phyloP scores from a whole-genome alignment of 768 basidiomycete genomes.

The Lepiota venenata region DNA sequence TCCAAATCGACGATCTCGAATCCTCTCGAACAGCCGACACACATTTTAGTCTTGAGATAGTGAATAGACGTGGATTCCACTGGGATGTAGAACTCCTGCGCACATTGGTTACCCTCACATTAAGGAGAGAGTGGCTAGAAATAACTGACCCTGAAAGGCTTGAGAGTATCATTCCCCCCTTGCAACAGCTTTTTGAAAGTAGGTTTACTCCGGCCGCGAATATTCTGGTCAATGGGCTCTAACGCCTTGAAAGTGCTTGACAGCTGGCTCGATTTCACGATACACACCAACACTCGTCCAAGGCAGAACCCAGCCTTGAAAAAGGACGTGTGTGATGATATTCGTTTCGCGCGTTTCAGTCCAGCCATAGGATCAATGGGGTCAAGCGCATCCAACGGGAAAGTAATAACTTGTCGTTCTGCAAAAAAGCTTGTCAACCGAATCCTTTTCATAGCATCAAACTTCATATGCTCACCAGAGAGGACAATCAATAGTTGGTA shows the following conservation, averaged over 20 bases:
- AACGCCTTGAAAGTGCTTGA: slow-evolving; percentile 97
- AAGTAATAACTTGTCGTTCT: slow-evolving; percentile 96
- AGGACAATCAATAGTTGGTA: slow-evolving; percentile 96
- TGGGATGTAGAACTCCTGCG: slow-evolving; percentile 96
- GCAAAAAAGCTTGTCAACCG: slow-evolving; percentile 5
- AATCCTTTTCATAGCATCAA: not conserved
- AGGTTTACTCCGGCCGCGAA: slow-evolving; percentile 76
- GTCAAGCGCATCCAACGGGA: slow-evolving; percentile 91
- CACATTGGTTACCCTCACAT: slow-evolving; percentile 1
- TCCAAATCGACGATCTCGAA: slow-evolving; percentile 99
- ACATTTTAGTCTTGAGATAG: slow-evolving; percentile 95
- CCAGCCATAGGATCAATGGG: slow-evolving; percentile 88
- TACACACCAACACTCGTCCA: slow-evolving; percentile 88
- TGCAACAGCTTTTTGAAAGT: slow-evolving; percentile 95
- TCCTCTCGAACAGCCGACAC: slow-evolving; percentile 94
- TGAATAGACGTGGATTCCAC: slow-evolving; percentile 96
- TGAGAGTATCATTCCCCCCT: slow-evolving; percentile 91
- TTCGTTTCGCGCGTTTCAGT: slow-evolving; percentile 89
- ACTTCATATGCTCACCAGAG: slow-evolving; percentile 58
- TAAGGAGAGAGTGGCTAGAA: not conserved
- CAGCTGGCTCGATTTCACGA: slow-evolving; percentile 92
- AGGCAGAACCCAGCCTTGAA: slow-evolving; percentile 96
- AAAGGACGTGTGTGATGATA: slow-evolving; percentile 94
- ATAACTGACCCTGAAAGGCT: slow-evolving; percentile 74
- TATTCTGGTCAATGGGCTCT: slow-evolving; percentile 90